Conservation (phyloP, 768 basidiomycete species). For the Udeniomyces megalosporus region DNA sequence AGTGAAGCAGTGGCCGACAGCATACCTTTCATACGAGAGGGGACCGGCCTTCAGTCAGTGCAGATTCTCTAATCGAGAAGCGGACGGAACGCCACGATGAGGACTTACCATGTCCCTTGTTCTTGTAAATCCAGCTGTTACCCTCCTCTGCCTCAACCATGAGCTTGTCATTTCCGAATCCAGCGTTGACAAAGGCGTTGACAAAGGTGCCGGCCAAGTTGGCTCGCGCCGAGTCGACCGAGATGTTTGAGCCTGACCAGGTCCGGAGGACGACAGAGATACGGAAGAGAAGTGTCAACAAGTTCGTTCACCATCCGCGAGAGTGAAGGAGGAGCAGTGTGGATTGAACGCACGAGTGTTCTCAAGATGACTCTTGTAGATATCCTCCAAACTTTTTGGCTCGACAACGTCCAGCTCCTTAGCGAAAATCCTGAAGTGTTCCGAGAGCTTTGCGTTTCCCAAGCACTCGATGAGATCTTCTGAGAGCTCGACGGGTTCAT, state of each 20-base stretch:
- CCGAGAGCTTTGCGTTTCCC: conserved; percentile 67
- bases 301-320: neutral
- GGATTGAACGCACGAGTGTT: conserved; percentile 46
- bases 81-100: too few species aligned
- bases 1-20: conserved; percentile 89
- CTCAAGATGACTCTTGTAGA: conserved; percentile 92
- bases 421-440: conserved; percentile 75
- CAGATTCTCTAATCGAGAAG: too few species aligned
- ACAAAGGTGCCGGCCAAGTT: conserved; percentile 95
- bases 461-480: conserved; percentile 74
- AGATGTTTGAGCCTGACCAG: conserved; percentile 46
- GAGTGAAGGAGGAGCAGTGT: neutral
- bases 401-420: conserved; percentile 83
- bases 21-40: conserved; percentile 53
- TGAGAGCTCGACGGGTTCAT: conserved; percentile 47
- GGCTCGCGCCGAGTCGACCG: conserved; percentile 80
- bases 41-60: too few species aligned
- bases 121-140: conserved; percentile 98
- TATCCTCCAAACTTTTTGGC: conserved; percentile 82
- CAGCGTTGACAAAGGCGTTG: conserved; percentile 96
- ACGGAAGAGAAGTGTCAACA: neutral
- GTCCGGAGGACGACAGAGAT: too few species aligned
- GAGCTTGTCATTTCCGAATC: conserved; percentile 94
- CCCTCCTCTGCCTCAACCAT: conserved; percentile 96
- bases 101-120: conserved; percentile 83